Evolutionary conservation across 164 flowering plant species (phyloP).

Genomic region (Vitis vinifera): ASM3070453v1 NC_081817.1:27820001-27820500

Average conservation of each 20-base stretch:
- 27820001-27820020: no score
- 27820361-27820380: no score
- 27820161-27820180: slow-evolving; percentile 82
- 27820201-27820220: not conserved
- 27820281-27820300: no score
- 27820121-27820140: slow-evolving; percentile 69
- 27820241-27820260: no score
- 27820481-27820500: slow-evolving; percentile 93
- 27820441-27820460: slow-evolving; percentile 97
- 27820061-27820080: slow-evolving; percentile 93
- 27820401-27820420: slow-evolving; percentile 10
- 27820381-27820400: not conserved
- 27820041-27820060: slow-evolving; percentile 92
- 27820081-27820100: slow-evolving; percentile 72
- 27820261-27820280: no score
- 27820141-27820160: slow-evolving; percentile 50
- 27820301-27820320: no score
- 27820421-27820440: slow-evolving; percentile 95
- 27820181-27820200: slow-evolving; percentile 10
- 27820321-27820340: no score
- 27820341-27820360: no score
- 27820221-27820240: no score
- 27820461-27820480: slow-evolving; percentile 88
- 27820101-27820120: slow-evolving; percentile 91
- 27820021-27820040: slow-evolving; percentile 61